Evolutionary conservation across 192 early-diverging fungal species (phyloP).

Genomic region (Kickxella alabastrina): DNA sequence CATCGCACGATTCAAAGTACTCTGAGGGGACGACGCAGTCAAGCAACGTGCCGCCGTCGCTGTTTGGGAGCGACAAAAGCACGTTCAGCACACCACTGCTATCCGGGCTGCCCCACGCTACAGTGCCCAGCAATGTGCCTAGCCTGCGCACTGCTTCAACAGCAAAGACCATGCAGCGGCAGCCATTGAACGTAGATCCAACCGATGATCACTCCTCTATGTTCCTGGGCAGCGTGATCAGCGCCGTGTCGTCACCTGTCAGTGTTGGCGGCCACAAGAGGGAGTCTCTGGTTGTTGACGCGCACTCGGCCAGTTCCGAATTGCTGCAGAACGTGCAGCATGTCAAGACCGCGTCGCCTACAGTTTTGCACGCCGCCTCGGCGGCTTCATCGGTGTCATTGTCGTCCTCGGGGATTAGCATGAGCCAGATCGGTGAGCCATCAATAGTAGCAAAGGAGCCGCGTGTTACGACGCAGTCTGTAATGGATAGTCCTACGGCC

Average conservation of each 20-base stretch:
- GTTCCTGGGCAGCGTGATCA: constrained; percentile 14
- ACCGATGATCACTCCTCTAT: background rate
- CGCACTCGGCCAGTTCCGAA: constrained; percentile 30
- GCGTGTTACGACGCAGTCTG: constrained; percentile 9
- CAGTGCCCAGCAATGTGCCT: constrained; percentile 46
- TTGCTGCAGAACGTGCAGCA: constrained; percentile 28
- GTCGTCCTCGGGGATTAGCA: background rate
- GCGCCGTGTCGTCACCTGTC: constrained; percentile 39
- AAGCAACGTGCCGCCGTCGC: constrained; percentile 48
- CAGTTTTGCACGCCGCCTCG: constrained; percentile 8
- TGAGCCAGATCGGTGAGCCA: background rate
- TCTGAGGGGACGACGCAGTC: constrained; percentile 34
- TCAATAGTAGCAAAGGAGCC: too few species aligned
- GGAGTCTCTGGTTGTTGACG: constrained; percentile 43
- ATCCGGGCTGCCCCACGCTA: constrained; percentile 26
- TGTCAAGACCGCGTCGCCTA: constrained; percentile 24
- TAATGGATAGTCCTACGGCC: constrained; percentile 24
- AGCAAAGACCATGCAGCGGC: constrained; percentile 1
- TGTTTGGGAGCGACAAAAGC: constrained; percentile 51
- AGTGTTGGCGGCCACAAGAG: constrained; percentile 47
- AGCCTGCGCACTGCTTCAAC: constrained; percentile 30
- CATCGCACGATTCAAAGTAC: constrained; percentile 27
- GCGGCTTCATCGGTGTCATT: background rate
- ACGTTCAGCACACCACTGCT: constrained; percentile 42
- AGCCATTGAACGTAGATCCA: background rate